Evolutionary conservation across 2,329 filamentous ascomycete species (phyloP).

Genomic region (Alternaria incomplexa): DNA sequence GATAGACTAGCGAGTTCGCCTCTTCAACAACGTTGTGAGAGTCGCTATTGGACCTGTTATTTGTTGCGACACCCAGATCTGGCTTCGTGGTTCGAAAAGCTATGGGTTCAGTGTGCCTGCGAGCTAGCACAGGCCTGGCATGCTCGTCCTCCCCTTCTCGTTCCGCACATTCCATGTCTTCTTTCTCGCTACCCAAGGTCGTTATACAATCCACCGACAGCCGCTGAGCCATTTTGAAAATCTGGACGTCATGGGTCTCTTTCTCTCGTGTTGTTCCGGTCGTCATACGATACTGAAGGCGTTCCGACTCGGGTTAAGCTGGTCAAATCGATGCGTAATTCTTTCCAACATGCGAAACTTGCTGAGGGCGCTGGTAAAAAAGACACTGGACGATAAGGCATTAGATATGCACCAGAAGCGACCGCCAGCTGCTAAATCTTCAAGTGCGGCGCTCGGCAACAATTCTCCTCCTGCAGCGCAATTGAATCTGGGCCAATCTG

Average conservation of each 20-base stretch:
- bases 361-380: background rate
- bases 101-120: background rate
- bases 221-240: background rate
- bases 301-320: background rate
- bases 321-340: background rate
- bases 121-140: background rate
- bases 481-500: background rate
- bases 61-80: background rate
- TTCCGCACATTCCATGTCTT: background rate
- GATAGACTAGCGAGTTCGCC: background rate
- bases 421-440: background rate
- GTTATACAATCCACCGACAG: background rate
- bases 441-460: background rate
- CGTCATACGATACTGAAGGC: background rate
- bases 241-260: background rate
- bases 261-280: background rate
- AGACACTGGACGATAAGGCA: background rate
- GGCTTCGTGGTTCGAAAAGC: background rate
- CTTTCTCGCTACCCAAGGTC: background rate
- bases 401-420: background rate
- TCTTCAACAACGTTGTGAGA: background rate
- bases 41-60: background rate
- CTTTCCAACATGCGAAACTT: background rate
- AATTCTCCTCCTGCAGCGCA: background rate
- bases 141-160: background rate